These are phyloP conservation scores for Aspergillus incahuasiensis DNA, from an alignment of 495 filamentous ascomycete species.

Conservation along the genomic window DNA sequence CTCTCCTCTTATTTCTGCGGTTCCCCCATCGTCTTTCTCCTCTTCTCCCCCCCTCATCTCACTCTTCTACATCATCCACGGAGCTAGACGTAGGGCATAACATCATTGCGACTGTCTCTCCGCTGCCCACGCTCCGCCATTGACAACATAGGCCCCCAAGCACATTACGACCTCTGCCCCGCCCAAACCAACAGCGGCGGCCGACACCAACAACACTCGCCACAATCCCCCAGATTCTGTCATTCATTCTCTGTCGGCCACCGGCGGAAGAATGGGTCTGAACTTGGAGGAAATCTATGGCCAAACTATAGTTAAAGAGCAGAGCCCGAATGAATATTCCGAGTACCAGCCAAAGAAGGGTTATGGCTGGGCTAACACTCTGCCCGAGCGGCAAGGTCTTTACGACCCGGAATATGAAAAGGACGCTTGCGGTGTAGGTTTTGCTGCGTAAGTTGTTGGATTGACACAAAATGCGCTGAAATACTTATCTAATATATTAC, in stretches of 20 bases:
- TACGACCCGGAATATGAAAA: constrained; percentile 97
- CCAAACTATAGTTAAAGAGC: constrained; percentile 56
- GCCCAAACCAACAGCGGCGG: constrained; percentile 23
- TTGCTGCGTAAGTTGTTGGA: constrained; percentile 75
- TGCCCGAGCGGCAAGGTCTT: constrained; percentile 96
- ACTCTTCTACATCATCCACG: constrained; percentile 21
- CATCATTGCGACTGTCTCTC: constrained; percentile 12
- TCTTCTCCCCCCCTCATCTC: constrained; percentile 24
- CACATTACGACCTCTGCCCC: constrained; percentile 18
- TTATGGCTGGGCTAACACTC: constrained; percentile 87
- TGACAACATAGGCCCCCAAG: constrained; percentile 30
- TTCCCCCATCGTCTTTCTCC: constrained; percentile 26
- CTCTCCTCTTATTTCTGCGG: constrained; percentile 10
- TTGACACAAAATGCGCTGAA: background rate
- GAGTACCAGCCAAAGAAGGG: constrained; percentile 86
- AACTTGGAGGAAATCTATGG: constrained; percentile 62
- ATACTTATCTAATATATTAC: constrained; percentile 10
- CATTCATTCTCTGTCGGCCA: constrained; percentile 43
- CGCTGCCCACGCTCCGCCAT: constrained; percentile 24
- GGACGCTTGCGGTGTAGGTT: constrained; percentile 99
- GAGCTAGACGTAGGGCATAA: constrained; percentile 28
- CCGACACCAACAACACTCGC: constrained; percentile 12
- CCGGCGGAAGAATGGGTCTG: constrained; percentile 62
- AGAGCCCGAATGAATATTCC: constrained; percentile 61
- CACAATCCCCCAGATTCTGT: constrained; percentile 17